phyloP scores from a whole-genome alignment of 1,284 basidiomycete genomes.

The Apiotrichum mycotoxinovorans region DNA sequence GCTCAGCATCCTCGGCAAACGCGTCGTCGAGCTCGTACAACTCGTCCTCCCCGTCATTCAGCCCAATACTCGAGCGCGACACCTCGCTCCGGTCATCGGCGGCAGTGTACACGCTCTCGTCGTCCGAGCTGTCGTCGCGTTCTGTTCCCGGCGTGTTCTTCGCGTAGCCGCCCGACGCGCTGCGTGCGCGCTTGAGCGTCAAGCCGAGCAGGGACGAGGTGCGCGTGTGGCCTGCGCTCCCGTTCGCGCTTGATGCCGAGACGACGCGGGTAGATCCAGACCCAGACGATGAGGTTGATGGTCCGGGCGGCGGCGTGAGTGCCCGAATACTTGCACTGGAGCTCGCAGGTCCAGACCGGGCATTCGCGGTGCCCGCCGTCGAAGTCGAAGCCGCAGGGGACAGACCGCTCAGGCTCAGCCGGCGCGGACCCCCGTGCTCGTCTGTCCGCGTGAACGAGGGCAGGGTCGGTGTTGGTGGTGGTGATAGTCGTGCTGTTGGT shows the following conservation, averaged over 20 bases:
- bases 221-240: neutral
- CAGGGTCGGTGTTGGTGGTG: slow-evolving; percentile 3
- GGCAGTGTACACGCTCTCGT: slow-evolving; percentile 1
- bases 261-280: neutral
- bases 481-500: slow-evolving; percentile 3
- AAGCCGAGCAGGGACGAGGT: neutral
- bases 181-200: neutral
- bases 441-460: slow-evolving; percentile 3
- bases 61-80: slow-evolving; percentile 6
- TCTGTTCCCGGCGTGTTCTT: neutral
- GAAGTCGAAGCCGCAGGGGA: neutral
- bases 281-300: too few relatives aligned
- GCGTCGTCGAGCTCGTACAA: slow-evolving; percentile 7
- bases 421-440: slow-evolving; percentile 2
- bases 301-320: neutral
- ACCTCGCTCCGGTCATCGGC: slow-evolving; percentile 5
- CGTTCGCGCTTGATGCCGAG: neutral
- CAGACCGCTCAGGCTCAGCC: neutral
- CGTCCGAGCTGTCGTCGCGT: neutral
- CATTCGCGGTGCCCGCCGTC: neutral
- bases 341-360: neutral
- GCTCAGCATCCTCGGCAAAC: slow-evolving; percentile 12
- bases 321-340: too few relatives aligned
- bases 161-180: neutral
- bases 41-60: slow-evolving; percentile 1